Base-by-base conservation (phyloP, 805 yeast genomes). In the Cyberlindnera maritima region DNA sequence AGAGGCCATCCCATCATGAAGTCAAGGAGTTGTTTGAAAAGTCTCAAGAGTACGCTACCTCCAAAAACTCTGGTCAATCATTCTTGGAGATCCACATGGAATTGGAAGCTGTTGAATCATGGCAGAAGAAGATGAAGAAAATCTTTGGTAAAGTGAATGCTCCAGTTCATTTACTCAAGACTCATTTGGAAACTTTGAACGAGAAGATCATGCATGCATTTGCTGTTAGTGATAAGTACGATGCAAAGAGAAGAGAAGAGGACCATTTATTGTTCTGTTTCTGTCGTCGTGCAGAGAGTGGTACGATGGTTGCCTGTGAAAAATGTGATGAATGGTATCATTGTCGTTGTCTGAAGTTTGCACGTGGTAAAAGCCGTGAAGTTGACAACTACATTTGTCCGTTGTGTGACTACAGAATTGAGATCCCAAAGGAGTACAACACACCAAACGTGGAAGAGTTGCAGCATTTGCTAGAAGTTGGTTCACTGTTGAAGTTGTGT, bases 251-350 rank as follows among this genome's bases (percentile, higher is more conserved):
- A 10, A 25, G 41, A 1, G 56, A 55, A 2, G 50, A 49, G 6
- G 55, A 57, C 12, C 62, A 58, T 15, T 39, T 44, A 8, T 57
- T 62, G 19, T 83, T 79, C 58, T 85, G 91, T 58, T 66, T 81
- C 46, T 85, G 92, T 61, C 71, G 89, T 39, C 76, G 75, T 40
- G 63, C 64, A 20, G 91, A 83, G 54, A 63, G 74, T 54, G 76
- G 86, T 62, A 73, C 77, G 0, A 83, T 83, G 87, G 77, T 83
- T 38, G 85, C 79, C 48, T 85, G 91, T 65, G 90, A 83, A 52
- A 64, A 62, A 15, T 85, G 92, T 61, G 70, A 75, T 44, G 88
- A 83, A 56, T 83, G 90, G 90, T 85, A 78, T 57, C 91, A 85
- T 59, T 73, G 76, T 39, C 64, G 63, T 14, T 85, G 91, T 62